Percentiles rank a stretch among this genome's conserved stretches.
Evolutionary conservation across 2,329 filamentous ascomycete genomes (phyloP).

Genomic region (Talaromyces sp.): DNA sequence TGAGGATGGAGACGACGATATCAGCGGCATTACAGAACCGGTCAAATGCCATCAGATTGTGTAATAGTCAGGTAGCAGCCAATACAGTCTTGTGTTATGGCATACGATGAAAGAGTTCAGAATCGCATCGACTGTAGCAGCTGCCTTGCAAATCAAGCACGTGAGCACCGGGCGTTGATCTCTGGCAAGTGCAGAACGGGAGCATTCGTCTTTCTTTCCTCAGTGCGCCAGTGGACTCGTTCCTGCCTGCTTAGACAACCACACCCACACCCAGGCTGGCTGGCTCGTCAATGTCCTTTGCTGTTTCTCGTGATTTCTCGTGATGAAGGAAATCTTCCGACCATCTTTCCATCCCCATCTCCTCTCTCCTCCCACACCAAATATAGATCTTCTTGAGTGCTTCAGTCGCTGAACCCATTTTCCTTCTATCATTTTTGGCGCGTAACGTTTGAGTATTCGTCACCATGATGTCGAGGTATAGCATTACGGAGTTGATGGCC

Average conservation of each 20-base stretch:
- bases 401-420: background rate
- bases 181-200: constrained; percentile 7
- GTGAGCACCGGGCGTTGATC: background rate
- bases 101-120: background rate
- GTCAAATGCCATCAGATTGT: constrained; percentile 49
- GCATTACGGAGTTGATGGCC: constrained; percentile 36
- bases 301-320: background rate
- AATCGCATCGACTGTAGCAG: background rate
- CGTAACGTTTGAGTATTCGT: background rate
- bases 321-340: background rate
- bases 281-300: background rate
- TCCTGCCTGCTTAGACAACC: background rate
- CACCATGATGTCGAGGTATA: constrained; percentile 32
- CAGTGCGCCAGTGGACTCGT: background rate
- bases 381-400: constrained; percentile 3
- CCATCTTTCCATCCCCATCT: background rate
- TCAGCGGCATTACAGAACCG: constrained; percentile 40
- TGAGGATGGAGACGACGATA: constrained; percentile 38
- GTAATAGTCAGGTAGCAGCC: constrained; percentile 28
- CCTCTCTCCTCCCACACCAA: background rate
- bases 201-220: constrained; percentile 3
- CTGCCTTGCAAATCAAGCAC: background rate
- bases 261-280: background rate
- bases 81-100: background rate
- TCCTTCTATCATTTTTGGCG: background rate